These are phyloP conservation scores for Williopsis jadinii DNA, from an alignment of 1,139 yeast species.

Conservation along the genomic window DNA sequence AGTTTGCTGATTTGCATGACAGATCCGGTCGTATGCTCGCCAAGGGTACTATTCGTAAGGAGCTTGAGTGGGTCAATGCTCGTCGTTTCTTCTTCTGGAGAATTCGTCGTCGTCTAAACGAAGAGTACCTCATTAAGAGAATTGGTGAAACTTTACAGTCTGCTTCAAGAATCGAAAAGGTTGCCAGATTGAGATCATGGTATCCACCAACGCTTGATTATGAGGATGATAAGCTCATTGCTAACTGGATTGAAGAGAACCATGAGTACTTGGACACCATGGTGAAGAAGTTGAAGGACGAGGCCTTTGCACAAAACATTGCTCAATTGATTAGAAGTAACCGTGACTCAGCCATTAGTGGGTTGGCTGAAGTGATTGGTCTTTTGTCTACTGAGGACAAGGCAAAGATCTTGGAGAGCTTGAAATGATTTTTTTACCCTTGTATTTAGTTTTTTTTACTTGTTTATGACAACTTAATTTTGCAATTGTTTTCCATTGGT, in stretches of 20 bases:
- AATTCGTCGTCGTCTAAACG: slow-evolving; percentile 90
- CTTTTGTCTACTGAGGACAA: slow-evolving; percentile 56
- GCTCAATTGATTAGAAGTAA: slow-evolving; percentile 53
- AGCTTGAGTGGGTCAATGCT: slow-evolving; percentile 77
- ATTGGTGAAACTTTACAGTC: slow-evolving; percentile 58
- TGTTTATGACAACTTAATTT: not conserved
- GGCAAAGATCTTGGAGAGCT: slow-evolving; percentile 33
- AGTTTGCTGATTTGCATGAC: slow-evolving; percentile 96
- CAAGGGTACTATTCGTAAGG: slow-evolving; percentile 83
- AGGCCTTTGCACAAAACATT: slow-evolving; percentile 54
- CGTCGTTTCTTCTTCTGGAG: slow-evolving; percentile 99
- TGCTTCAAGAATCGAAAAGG: slow-evolving; percentile 70
- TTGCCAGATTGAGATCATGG: slow-evolving; percentile 86
- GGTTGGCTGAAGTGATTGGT: slow-evolving; percentile 55
- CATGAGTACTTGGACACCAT: slow-evolving; percentile 55
- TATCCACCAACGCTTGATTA: slow-evolving; percentile 65
- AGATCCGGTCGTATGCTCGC: slow-evolving; percentile 97
- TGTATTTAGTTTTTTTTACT: slow-evolving; percentile 5
- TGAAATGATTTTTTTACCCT: slow-evolving; percentile 17
- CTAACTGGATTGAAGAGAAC: slow-evolving; percentile 80
- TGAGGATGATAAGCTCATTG: slow-evolving; percentile 72
- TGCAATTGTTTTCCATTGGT: slow-evolving; percentile 1
- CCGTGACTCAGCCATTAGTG: slow-evolving; percentile 46
- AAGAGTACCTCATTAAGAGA: slow-evolving; percentile 77
- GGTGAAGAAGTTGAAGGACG: slow-evolving; percentile 59